phyloP scores from a whole-genome alignment of 495 filamentous ascomycete species.

The Aspergillus asperescens region DNA sequence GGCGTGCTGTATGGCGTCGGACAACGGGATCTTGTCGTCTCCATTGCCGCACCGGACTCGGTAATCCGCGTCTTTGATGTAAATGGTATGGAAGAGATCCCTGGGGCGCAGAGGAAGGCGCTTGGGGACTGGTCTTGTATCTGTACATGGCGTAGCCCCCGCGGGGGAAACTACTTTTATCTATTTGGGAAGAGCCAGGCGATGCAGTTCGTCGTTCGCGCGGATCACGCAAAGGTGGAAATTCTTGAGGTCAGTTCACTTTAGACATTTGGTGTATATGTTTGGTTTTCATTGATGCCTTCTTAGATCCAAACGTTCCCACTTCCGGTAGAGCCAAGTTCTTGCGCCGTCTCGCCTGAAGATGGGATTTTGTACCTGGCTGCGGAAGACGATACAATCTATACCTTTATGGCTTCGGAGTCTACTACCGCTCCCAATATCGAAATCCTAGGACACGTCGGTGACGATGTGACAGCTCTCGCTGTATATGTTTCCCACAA shows the following conservation, averaged over 20 bases:
- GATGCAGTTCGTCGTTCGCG: conserved; percentile 5
- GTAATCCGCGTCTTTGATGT: conserved; percentile 1
- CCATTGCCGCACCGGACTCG: conserved; percentile 3
- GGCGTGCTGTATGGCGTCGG: conserved; percentile 2
- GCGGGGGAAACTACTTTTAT: conserved; percentile 1
- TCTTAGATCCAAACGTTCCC: conserved; percentile 8
- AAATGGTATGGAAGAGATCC: background rate
- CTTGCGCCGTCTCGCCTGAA: background rate
- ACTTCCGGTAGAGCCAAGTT: conserved; percentile 1
- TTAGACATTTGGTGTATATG: background rate
- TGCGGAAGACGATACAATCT: background rate
- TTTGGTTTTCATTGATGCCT: background rate
- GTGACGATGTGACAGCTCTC: background rate
- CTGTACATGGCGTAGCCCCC: conserved; percentile 1
- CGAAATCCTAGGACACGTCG: background rate
- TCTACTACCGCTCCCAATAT: background rate
- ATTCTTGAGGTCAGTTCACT: conserved; percentile 4
- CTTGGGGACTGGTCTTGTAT: conserved; percentile 4
- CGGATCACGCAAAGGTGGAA: background rate
- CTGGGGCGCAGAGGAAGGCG: background rate
- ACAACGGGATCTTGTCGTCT: background rate
- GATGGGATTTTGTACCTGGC: conserved; percentile 1
- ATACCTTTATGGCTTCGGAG: background rate
- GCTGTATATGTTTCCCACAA: background rate
- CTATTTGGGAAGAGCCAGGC: conserved; percentile 5